Evolutionary conservation across 495 filamentous ascomycete species (phyloP).

Genomic region (Hypomontagnella submonticulosa): DNA sequence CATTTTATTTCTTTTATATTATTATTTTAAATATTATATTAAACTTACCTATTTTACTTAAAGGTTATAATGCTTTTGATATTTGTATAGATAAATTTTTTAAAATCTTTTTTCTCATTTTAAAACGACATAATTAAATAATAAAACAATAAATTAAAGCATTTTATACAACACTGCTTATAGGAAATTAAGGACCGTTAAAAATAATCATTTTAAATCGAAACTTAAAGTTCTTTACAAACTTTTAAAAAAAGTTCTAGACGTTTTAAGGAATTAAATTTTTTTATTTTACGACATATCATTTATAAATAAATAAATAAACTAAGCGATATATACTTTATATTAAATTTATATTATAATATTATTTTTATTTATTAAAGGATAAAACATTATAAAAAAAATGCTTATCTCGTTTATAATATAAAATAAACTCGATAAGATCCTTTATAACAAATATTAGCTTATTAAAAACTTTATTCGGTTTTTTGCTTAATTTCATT

Average conservation of each 20-base stretch:
- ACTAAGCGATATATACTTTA: constrained; percentile 2
- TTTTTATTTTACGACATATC: constrained; percentile 4
- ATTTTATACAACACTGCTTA: background rate
- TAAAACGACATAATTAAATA: background rate
- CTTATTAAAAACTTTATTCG: constrained; percentile 9
- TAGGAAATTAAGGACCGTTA: constrained; percentile 1
- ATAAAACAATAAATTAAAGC: background rate
- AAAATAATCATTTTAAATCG: constrained; percentile 5
- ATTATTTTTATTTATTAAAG: constrained; percentile 11
- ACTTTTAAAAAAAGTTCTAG: constrained; percentile 6
- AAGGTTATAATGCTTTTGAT: constrained; percentile 2
- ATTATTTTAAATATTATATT: constrained; percentile 17
- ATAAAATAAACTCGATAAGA: constrained; percentile 2
- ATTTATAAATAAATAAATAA: constrained; percentile 10
- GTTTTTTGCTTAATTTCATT: constrained; percentile 3
- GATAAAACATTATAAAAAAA: constrained; percentile 5
- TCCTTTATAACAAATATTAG: background rate
- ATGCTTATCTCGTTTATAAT: constrained; percentile 10
- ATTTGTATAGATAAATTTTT: background rate
- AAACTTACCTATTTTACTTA: background rate
- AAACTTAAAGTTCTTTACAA: constrained; percentile 1
- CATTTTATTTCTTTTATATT: constrained; percentile 1
- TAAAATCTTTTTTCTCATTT: background rate
- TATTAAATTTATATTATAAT: constrained; percentile 9
- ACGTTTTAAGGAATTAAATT: background rate